Conservation (phyloP, 495 filamentous ascomycete genomes). For the Emericellopsis terricola region DNA sequence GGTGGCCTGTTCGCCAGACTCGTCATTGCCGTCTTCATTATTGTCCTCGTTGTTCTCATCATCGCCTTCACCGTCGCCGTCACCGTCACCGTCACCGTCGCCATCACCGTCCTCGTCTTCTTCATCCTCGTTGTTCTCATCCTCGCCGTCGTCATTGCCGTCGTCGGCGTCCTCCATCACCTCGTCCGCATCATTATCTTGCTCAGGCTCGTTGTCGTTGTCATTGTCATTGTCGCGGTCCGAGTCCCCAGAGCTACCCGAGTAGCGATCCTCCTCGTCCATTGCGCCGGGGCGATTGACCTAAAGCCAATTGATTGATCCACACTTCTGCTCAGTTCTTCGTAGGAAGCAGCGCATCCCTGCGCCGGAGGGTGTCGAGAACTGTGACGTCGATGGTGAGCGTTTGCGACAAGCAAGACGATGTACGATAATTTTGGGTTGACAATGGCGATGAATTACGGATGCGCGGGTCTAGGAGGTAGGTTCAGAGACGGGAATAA, state of each 20-base stretch:
- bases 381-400: too few relatives aligned
- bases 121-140: conserved; percentile 37
- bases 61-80: conserved; percentile 28
- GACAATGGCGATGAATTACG: too few relatives aligned
- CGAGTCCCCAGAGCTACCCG: conserved; percentile 1
- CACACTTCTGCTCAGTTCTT: too few relatives aligned
- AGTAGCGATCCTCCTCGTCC: conserved; percentile 5
- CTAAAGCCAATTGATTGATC: neutral
- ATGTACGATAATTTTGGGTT: too few relatives aligned
- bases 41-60: conserved; percentile 11
- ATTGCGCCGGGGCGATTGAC: conserved; percentile 1
- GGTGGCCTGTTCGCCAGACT: conserved; percentile 2
- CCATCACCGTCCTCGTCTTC: conserved; percentile 40
- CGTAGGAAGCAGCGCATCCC: too few relatives aligned
- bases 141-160: conserved; percentile 38
- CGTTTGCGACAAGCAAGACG: too few relatives aligned
- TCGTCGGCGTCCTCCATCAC: conserved; percentile 46
- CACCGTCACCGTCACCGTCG: conserved; percentile 23
- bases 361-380: too few relatives aligned
- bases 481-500: too few relatives aligned
- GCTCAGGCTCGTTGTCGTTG: conserved; percentile 22
- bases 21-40: neutral
- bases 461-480: too few relatives aligned
- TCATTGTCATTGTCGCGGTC: conserved; percentile 26
- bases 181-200: conserved; percentile 46